These are phyloP conservation scores for Diutina siamensis DNA, from an alignment of 1,139 yeast species.

Conservation along the genomic window DNA sequence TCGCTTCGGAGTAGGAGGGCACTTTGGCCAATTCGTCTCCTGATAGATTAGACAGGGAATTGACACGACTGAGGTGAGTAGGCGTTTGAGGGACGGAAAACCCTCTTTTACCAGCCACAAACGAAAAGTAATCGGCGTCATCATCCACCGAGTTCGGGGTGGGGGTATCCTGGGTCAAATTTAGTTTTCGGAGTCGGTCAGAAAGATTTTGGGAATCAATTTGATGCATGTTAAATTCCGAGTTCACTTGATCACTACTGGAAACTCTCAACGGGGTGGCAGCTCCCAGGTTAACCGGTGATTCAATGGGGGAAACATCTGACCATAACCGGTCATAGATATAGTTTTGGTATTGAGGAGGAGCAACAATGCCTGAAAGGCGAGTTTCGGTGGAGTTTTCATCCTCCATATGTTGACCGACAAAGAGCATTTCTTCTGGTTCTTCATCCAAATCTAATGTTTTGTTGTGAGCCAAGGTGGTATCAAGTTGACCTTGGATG, in stretches of 20 bases:
- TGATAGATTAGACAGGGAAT: conserved; percentile 1
- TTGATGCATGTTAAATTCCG: conserved; percentile 30
- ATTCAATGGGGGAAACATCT: conserved; percentile 48
- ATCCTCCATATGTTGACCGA: conserved; percentile 12
- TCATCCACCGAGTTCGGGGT: not conserved
- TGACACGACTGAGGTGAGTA: not conserved
- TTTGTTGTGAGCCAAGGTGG: not conserved
- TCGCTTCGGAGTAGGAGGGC: conserved; percentile 77
- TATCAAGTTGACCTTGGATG: conserved; percentile 30
- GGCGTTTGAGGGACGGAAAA: not conserved
- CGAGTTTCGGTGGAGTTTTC: too few relatives aligned
- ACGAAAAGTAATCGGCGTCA: conserved; percentile 15
- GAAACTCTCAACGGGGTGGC: conserved; percentile 28
- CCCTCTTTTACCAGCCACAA: not conserved
- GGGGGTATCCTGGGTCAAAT: not conserved
- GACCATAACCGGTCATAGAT: conserved; percentile 79
- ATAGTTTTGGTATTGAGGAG: conserved; percentile 81
- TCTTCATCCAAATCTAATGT: conserved; percentile 8
- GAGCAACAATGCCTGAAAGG: conserved; percentile 52
- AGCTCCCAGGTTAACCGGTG: conserved; percentile 44
- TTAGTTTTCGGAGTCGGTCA: not conserved
- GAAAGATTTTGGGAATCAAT: conserved; percentile 12
- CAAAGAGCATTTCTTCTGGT: conserved; percentile 24
- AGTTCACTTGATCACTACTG: conserved; percentile 14
- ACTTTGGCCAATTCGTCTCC: conserved; percentile 41